phyloP scores from a whole-genome alignment of 2,329 filamentous ascomycete species.

The Aspergillus sp. region DNA sequence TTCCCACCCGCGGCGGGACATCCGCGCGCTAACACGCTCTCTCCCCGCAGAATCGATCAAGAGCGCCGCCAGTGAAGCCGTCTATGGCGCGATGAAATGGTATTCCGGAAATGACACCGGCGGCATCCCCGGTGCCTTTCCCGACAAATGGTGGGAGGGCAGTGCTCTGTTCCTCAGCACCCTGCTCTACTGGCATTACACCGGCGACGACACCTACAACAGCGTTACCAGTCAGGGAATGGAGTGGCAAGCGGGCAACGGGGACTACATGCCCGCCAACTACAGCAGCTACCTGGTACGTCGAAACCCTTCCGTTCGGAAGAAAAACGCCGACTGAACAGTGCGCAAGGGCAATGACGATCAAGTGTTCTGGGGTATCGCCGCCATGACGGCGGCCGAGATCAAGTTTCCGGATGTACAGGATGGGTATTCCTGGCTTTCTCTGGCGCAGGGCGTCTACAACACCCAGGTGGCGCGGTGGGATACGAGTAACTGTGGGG shows the following conservation, averaged over 20 bases:
- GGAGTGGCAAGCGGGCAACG: conserved; percentile 32
- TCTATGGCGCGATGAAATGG: conserved; percentile 51
- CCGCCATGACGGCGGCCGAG: conserved; percentile 67
- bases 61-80: conserved; percentile 40
- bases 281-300: conserved; percentile 33
- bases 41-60: conserved; percentile 41
- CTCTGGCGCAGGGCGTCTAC: conserved; percentile 70
- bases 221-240: conserved; percentile 48
- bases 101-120: conserved; percentile 54
- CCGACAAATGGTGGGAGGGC: conserved; percentile 75
- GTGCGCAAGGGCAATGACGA: conserved; percentile 63
- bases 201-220: conserved; percentile 65
- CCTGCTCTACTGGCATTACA: conserved; percentile 69
- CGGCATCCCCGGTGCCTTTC: conserved; percentile 55
- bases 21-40: neutral
- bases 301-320: neutral
- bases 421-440: conserved; percentile 40
- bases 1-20: neutral
- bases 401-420: conserved; percentile 61
- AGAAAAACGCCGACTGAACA: neutral
- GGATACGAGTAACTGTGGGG: conserved; percentile 66
- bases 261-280: conserved; percentile 39
- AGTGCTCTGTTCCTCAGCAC: conserved; percentile 67
- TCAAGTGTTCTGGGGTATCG: conserved; percentile 69
- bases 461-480: conserved; percentile 68